Conservation (phyloP, 345 rosid genomes). For the Zanthoxylum bungeanum region DNA sequence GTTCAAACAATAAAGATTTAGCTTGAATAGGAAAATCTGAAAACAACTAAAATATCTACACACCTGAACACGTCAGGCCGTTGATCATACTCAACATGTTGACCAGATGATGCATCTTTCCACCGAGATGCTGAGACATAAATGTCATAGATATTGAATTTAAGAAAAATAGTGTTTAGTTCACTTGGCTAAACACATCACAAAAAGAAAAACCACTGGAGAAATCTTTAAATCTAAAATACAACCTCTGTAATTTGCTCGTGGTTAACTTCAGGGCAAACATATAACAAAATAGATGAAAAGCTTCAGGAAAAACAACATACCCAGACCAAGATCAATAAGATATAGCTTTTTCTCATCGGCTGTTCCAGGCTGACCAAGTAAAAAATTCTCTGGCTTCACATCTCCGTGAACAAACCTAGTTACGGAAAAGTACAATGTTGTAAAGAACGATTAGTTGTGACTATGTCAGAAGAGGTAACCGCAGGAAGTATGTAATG, state of each 20-base stretch:
- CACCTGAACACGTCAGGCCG: constrained; percentile 95
- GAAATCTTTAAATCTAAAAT: not conserved
- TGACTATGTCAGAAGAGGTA: not conserved
- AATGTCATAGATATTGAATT: not conserved
- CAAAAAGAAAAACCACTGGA: constrained; percentile 8
- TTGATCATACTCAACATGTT: constrained; percentile 92
- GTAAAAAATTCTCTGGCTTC: constrained; percentile 89
- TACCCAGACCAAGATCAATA: constrained; percentile 94
- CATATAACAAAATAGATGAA: not conserved
- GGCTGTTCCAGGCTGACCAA: constrained; percentile 83
- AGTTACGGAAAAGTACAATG: constrained; percentile 21
- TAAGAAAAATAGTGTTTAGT: not conserved
- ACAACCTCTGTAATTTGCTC: not conserved
- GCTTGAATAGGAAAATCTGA: not conserved
- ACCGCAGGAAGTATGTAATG: not conserved
- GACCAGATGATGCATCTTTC: constrained; percentile 74
- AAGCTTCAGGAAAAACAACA: constrained; percentile 16
- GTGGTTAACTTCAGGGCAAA: not conserved
- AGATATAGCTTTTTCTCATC: constrained; percentile 85
- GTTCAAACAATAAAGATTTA: constrained; percentile 8
- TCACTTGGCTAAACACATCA: not conserved
- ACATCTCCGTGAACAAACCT: constrained; percentile 97
- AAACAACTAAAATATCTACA: constrained; percentile 9
- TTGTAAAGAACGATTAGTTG: constrained; percentile 16
- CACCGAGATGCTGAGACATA: constrained; percentile 77